A percentile compares a stretch with the other conserved stretches of the same genome.
Evolutionary conservation across 345 rosid species (phyloP).

Genomic region (Eutrema heterophyllum): DNA sequence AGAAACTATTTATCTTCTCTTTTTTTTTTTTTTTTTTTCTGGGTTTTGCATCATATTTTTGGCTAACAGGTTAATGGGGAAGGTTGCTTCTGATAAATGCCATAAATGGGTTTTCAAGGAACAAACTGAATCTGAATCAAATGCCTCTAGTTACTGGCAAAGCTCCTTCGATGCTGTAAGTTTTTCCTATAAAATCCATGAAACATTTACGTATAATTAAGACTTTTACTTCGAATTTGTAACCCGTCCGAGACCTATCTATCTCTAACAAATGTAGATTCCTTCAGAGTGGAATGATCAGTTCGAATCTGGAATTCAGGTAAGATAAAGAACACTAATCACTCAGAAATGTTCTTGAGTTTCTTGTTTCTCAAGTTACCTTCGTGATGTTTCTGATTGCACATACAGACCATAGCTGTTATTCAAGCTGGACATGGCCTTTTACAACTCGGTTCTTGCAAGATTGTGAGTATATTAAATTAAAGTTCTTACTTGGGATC

Average conservation of each 20-base stretch:
- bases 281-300: conserved; percentile 99
- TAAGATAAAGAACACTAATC: neutral
- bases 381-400: neutral
- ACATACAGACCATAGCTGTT: conserved; percentile 83
- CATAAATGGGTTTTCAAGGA: conserved; percentile 99
- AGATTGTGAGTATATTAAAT: conserved; percentile 59
- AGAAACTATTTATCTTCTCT: conserved; percentile 1
- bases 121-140: conserved; percentile 87
- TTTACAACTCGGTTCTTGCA: conserved; percentile 89
- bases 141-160: conserved; percentile 95
- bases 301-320: conserved; percentile 98
- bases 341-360: neutral
- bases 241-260: neutral
- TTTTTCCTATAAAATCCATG: neutral
- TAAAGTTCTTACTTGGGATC: neutral
- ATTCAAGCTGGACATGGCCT: conserved; percentile 99
- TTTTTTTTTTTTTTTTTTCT: neutral
- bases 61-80: conserved; percentile 86
- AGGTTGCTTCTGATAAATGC: conserved; percentile 99
- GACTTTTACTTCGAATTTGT: neutral
- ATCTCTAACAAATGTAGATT: conserved; percentile 48
- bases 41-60: conserved; percentile 11
- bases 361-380: conserved; percentile 13
- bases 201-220: neutral
- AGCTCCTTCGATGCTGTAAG: conserved; percentile 97